Evolutionary conservation across 1,284 basidiomycete genomes (phyloP), one percentile per base, ranked within the genome.

Genomic region (Entoloma clypeatum): DNA sequence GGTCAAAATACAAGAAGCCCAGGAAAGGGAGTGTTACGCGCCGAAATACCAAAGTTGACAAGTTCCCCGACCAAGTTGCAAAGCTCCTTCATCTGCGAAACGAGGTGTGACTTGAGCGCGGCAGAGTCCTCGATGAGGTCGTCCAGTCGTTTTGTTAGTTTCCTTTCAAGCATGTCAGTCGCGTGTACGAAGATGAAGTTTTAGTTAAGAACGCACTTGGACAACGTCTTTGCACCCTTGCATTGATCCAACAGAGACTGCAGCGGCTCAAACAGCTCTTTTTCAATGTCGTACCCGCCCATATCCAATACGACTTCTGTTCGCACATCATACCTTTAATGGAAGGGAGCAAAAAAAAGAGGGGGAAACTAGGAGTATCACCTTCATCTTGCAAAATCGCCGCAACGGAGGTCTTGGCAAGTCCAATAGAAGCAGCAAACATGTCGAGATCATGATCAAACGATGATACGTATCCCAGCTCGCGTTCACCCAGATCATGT

Each of bases 361-460:
- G n/a, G n/a, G 50, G 10, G 16, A 11, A 9, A 17, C 34, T 11
- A 18, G 7, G 21, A 17, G 16, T 14, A 69, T 39, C 45, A 86
- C 88, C 89, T 46, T 86, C 79, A 51, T 95, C 93, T 47, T 79
- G 75, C 32, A 89, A 59, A 23, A 89, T 69, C 2, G 71, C 69
- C 13, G 76, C 69, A n/a, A 96, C 77, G 4, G 85, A 81, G 4
- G 92, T 92, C 68, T 92, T 90, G 24, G 87, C 81, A 46, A 93
- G 76, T 1, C 88, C 89, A 38, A 95, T 78, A 1, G 92, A 90
- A 6, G 91, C 92, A 18, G 88, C 80, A 60, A 96, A 92, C 60
- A 88, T 86, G 60, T 97, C 93, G 6, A 97, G 71, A 62, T 97
- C 93, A 48, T 83, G 76, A 56, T 97, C 93, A 53, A 94, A 81